Base-by-base conservation (phyloP, 2,329 filamentous ascomycete genomes). In the Chaetomium globosum region DNA sequence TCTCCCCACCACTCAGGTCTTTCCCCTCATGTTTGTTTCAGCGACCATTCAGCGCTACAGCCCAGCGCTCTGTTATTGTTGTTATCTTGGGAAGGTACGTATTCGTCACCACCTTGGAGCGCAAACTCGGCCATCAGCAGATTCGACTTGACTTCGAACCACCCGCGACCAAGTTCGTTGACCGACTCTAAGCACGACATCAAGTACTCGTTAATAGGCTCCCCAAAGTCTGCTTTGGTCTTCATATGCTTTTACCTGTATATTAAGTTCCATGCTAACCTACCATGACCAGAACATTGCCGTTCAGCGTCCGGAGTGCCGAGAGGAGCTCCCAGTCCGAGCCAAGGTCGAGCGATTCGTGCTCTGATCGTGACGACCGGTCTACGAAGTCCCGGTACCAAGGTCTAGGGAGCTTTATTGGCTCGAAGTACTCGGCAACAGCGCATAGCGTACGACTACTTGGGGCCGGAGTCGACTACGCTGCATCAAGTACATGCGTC, bases 231-330 rank as follows among this genome's bases (percentile, higher is more conserved):
- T 12, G 26, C 9, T 28, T 36, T 16, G 12, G 16, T 21, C n/a
- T 26, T 39, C 43, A 28, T 13, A 30, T 30, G 12, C 12, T 49
- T 12, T 9, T 28, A 16, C 9, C 13, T 5, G 48, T n/a, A 13
- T 26, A 23, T 23, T 57, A 39, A 2, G 9, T 33, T 36, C 16
- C n/a, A 3, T 30, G 53, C 55, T 63, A 54, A 63, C 33, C 26
- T 46, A 39, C 54, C 55, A 63, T 63, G 61, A 53, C 31, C 23
- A 9, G 3, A 23, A 48, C 8, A 28, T 2, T 26, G 48, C 19
- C 3, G 1, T 10, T 4, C 9, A 53, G 33, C 9, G 23, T 28
- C 48, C 31, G 31, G 61, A 19, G 31, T 53, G 46, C 46, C 13
- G 21, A 30, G 43, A 7, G 31, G 28, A 31, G n/a, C 61, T 52